These are phyloP conservation scores for Boletus vermiculosoides DNA, from an alignment of 768 basidiomycete species.

Conservation along the genomic window DNA sequence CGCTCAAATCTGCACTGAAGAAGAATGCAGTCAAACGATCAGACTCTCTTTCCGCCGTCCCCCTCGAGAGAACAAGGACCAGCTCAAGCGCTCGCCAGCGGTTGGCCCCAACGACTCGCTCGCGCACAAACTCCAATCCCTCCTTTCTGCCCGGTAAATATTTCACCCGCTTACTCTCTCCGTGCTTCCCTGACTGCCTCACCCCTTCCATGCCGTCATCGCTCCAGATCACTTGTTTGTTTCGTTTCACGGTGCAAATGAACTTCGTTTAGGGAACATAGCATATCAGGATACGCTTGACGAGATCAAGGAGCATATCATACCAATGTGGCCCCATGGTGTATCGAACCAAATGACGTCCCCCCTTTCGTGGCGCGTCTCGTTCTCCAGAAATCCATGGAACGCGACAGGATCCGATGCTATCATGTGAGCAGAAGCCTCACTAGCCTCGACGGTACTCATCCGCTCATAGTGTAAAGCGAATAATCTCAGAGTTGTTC, in stretches of 20 bases:
- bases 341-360: slow-evolving; percentile 42
- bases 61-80: slow-evolving; percentile 42
- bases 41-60: slow-evolving; percentile 23
- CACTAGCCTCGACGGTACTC: slow-evolving; percentile 3
- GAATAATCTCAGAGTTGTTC: slow-evolving; percentile 60
- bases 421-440: slow-evolving; percentile 43
- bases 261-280: slow-evolving; percentile 49
- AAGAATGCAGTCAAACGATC: slow-evolving; percentile 36
- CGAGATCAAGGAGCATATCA: slow-evolving; percentile 55
- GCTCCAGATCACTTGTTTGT: slow-evolving; percentile 68
- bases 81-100: slow-evolving; percentile 38
- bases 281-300: slow-evolving; percentile 54
- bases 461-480: slow-evolving; percentile 49
- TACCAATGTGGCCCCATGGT: slow-evolving; percentile 70
- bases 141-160: slow-evolving; percentile 32
- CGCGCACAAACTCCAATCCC: slow-evolving; percentile 37
- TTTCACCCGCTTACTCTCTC: slow-evolving; percentile 2
- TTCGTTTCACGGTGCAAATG: slow-evolving; percentile 62
- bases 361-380: slow-evolving; percentile 54
- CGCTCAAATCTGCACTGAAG: slow-evolving; percentile 60
- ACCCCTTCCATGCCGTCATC: slow-evolving; percentile 22
- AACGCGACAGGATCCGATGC: slow-evolving; percentile 52
- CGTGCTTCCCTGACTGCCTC: slow-evolving; percentile 22
- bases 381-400: slow-evolving; percentile 70
- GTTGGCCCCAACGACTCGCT: slow-evolving; percentile 32